Evolutionary conservation across 306 rosid genomes (phyloP).

Genomic region (Carpinus fangiana): DNA sequence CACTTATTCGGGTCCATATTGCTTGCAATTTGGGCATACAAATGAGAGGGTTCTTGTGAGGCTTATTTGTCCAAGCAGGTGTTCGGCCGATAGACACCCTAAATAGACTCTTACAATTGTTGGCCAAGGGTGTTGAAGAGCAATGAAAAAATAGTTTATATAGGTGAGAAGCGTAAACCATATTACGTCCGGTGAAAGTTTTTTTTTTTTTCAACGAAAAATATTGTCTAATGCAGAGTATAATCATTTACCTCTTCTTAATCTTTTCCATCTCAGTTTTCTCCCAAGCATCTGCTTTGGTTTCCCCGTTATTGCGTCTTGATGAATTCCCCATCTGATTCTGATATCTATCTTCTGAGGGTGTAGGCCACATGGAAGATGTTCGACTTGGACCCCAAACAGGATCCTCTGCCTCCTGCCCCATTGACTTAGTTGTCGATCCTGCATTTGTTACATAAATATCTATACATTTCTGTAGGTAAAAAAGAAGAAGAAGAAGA

Average conservation of each 20-base stretch:
- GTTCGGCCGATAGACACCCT: no score
- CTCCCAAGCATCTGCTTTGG: constrained; percentile 56
- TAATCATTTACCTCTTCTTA: constrained; percentile 40
- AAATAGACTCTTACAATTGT: no score
- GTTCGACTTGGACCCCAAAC: constrained; percentile 27
- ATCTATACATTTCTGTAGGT: background rate
- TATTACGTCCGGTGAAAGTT: no score
- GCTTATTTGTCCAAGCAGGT: no score
- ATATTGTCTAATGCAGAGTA: background rate
- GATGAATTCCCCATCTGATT: constrained; percentile 24
- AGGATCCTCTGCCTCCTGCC: constrained; percentile 30
- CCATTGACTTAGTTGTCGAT: constrained; percentile 41
- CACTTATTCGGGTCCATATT: no score
- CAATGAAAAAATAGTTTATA: no score
- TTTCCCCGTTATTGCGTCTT: constrained; percentile 16
- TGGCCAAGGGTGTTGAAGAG: no score
- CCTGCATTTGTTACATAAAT: constrained; percentile 36
- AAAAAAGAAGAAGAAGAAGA: no score
- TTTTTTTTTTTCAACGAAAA: no score
- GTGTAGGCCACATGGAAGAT: constrained; percentile 29
- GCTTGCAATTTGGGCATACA: no score
- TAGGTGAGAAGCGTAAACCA: no score
- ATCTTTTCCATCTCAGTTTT: constrained; percentile 51
- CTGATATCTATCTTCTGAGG: constrained; percentile 31
- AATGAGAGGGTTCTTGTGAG: no score